Conservation (phyloP, 306 rosid species). For the Cicer judaicum region DNA sequence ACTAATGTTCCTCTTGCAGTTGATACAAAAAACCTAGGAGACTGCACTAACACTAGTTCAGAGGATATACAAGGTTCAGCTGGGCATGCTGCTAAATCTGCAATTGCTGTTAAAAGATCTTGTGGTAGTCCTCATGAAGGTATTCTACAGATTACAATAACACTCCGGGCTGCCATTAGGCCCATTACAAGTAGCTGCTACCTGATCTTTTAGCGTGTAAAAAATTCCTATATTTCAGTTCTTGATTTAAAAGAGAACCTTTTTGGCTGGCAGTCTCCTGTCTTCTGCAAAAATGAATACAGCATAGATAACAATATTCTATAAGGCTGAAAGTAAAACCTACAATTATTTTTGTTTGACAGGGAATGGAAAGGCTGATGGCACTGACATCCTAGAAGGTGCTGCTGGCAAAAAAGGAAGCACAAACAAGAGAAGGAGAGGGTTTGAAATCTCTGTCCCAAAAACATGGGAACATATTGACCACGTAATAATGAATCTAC, state of each 20-base stretch:
- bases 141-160: constrained; percentile 41
- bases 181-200: constrained; percentile 29
- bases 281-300: constrained; percentile 17
- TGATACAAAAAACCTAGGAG: constrained; percentile 54
- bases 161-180: constrained; percentile 18
- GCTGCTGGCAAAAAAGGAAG: constrained; percentile 60
- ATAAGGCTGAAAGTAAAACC: constrained; percentile 22
- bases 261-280: constrained; percentile 25
- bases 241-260: constrained; percentile 17
- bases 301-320: constrained; percentile 26
- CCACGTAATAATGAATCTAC: constrained; percentile 89
- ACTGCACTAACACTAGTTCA: constrained; percentile 34
- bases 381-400: constrained; percentile 44
- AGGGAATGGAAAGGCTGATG: constrained; percentile 56
- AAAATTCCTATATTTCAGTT: constrained; percentile 19
- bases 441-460: constrained; percentile 50
- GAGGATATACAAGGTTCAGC: constrained; percentile 50
- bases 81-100: constrained; percentile 50
- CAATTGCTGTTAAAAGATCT: constrained; percentile 73
- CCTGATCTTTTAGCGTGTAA: constrained; percentile 24
- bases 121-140: constrained; percentile 67
- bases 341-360: constrained; percentile 41
- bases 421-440: constrained; percentile 69
- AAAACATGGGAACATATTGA: constrained; percentile 87
- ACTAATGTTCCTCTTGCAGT: constrained; percentile 56